phyloP scores from a whole-genome alignment of 2,329 filamentous ascomycete species.

The Epichloe typhina region DNA sequence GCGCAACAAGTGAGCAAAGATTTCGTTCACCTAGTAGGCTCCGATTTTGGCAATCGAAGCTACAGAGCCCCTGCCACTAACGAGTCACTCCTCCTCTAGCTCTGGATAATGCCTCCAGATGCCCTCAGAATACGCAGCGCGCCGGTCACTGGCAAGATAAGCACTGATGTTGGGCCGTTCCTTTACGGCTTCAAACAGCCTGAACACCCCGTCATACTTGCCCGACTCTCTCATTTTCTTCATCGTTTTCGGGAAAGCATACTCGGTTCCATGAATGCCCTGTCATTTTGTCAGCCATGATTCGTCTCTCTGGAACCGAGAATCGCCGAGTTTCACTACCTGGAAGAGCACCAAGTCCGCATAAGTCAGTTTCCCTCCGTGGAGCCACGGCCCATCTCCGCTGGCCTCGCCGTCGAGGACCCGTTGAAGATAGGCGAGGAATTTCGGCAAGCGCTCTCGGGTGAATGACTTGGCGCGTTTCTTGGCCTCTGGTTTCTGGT shows the following conservation, averaged over 20 bases:
- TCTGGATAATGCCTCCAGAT: conserved; percentile 64
- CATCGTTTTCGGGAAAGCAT: conserved; percentile 58
- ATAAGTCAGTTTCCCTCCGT: conserved; percentile 50
- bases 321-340: conserved; percentile 21
- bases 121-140: conserved; percentile 47
- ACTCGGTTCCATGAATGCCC: conserved; percentile 44
- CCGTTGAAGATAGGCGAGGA: conserved; percentile 56
- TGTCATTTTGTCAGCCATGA: conserved; percentile 12
- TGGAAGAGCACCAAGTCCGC: conserved; percentile 66
- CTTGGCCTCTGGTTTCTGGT: conserved; percentile 57
- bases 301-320: background rate
- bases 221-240: conserved; percentile 37
- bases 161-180: conserved; percentile 49
- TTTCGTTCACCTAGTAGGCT: too few species aligned
- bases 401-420: conserved; percentile 43
- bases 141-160: conserved; percentile 54
- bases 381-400: conserved; percentile 49
- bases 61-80: background rate
- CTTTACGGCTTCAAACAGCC: conserved; percentile 50
- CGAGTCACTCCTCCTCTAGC: conserved; percentile 36
- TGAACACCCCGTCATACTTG: conserved; percentile 49
- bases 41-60: too few species aligned
- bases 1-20: too few species aligned
- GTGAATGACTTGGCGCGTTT: conserved; percentile 44
- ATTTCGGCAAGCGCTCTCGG: conserved; percentile 55